Percentiles rank a stretch among this genome's conserved stretches.
Evolutionary conservation across 306 rosid genomes (phyloP).

Genomic region (Prosopis cineraria): DNA sequence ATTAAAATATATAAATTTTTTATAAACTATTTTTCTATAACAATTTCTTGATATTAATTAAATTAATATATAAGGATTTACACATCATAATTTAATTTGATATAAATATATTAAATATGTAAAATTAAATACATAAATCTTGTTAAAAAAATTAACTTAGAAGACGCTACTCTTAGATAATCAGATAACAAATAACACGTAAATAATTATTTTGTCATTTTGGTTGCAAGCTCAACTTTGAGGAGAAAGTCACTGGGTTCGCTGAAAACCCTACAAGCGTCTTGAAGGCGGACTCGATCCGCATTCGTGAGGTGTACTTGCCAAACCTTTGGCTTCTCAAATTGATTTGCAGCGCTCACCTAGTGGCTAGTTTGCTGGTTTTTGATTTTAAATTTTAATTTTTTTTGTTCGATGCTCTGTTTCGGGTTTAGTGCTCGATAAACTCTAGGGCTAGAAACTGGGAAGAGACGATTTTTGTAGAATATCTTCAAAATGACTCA

Average conservation of each 20-base stretch:
- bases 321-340: neutral
- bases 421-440: conserved; percentile 10
- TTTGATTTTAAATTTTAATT: neutral
- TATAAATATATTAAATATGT: too few species aligned
- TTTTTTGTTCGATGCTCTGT: neutral
- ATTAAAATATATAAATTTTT: too few species aligned
- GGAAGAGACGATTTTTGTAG: conserved; percentile 2
- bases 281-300: conserved; percentile 7
- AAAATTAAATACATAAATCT: too few species aligned
- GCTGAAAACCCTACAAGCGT: conserved; percentile 10
- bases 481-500: conserved; percentile 48
- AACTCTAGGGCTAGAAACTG: neutral
- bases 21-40: too few species aligned
- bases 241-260: neutral
- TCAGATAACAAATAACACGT: too few species aligned
- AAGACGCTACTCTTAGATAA: too few species aligned
- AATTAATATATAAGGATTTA: too few species aligned
- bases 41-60: too few species aligned
- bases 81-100: too few species aligned
- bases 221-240: neutral
- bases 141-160: too few species aligned
- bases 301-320: conserved; percentile 7
- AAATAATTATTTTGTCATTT: neutral
- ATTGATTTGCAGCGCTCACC: neutral
- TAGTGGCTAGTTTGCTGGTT: neutral